Conservation (phyloP, 1,284 basidiomycete species). For the Exobasidium cylindrosporum region DNA sequence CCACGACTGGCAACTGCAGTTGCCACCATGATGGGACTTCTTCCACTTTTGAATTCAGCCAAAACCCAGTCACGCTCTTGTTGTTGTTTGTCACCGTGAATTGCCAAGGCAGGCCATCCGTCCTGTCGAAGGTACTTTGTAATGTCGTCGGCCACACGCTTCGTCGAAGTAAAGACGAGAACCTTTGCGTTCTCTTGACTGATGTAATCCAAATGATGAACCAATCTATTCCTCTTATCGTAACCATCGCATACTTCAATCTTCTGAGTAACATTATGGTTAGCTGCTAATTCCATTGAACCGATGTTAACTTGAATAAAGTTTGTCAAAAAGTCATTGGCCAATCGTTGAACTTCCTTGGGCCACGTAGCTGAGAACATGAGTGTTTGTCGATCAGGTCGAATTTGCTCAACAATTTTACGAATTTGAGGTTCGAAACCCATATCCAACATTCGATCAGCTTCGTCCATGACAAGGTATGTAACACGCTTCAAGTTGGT, state of each 20-base stretch:
- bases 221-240: slow-evolving; percentile 91
- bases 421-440: slow-evolving; percentile 99
- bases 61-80: slow-evolving; percentile 97
- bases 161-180: slow-evolving; percentile 96
- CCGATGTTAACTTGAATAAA: slow-evolving; percentile 99
- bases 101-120: slow-evolving; percentile 95
- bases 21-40: slow-evolving; percentile 95
- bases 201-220: slow-evolving; percentile 96
- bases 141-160: slow-evolving; percentile 95
- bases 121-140: slow-evolving; percentile 68
- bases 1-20: slow-evolving; percentile 84
- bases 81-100: slow-evolving; percentile 92
- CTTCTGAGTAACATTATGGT: slow-evolving; percentile 93
- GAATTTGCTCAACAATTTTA: slow-evolving; percentile 94
- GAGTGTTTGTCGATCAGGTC: slow-evolving; percentile 80
- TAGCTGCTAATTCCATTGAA: slow-evolving; percentile 95
- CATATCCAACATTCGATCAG: slow-evolving; percentile 97
- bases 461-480: slow-evolving; percentile 98
- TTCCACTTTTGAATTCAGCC: slow-evolving; percentile 94
- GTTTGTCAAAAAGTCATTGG: slow-evolving; percentile 90
- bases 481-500: slow-evolving; percentile 93
- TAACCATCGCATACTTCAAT: slow-evolving; percentile 96
- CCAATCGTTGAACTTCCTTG: slow-evolving; percentile 96
- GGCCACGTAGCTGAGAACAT: slow-evolving; percentile 98
- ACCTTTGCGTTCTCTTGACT: slow-evolving; percentile 96